phyloP scores from a whole-genome alignment of 495 filamentous ascomycete genomes.

The Talaromyces wortmannii region DNA sequence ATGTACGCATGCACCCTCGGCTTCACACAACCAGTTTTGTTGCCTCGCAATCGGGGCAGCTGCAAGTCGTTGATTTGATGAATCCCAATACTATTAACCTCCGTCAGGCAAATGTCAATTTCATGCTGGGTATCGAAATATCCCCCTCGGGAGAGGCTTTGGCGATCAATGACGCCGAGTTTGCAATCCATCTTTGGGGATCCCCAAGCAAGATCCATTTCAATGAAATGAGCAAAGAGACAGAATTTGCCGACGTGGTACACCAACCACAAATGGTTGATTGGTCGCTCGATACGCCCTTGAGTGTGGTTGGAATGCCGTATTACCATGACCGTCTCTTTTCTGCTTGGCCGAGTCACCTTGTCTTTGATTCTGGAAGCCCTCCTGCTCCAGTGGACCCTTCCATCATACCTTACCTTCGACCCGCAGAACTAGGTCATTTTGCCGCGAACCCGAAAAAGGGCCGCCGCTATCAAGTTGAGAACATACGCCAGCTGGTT shows the following conservation, averaged over 20 bases:
- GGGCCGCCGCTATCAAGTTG: constrained; percentile 70
- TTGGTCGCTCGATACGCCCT: constrained; percentile 69
- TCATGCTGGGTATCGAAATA: constrained; percentile 72
- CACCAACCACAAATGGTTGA: constrained; percentile 45
- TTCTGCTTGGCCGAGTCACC: constrained; percentile 82
- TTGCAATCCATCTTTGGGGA: constrained; percentile 82
- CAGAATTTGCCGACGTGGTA: constrained; percentile 66
- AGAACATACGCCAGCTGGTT: constrained; percentile 56
- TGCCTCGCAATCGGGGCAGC: constrained; percentile 79
- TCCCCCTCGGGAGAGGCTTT: constrained; percentile 87
- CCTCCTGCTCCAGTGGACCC: constrained; percentile 72
- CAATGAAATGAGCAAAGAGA: constrained; percentile 71
- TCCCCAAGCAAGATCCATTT: constrained; percentile 86
- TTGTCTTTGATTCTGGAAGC: constrained; percentile 75
- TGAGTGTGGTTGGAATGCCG: constrained; percentile 85
- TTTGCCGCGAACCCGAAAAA: constrained; percentile 75
- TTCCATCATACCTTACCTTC: constrained; percentile 60
- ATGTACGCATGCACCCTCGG: constrained; percentile 90
- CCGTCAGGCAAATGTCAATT: constrained; percentile 75
- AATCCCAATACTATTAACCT: constrained; percentile 86
- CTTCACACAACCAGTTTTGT: constrained; percentile 91
- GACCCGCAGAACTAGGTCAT: constrained; percentile 60
- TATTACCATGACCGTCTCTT: constrained; percentile 83
- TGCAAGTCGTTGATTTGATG: constrained; percentile 92
- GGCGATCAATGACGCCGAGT: constrained; percentile 72